A percentile compares a stretch with the other conserved stretches of the same genome.
phyloP scores from a whole-genome alignment of 495 filamentous ascomycete genomes.

The Penicillium coprophilum region DNA sequence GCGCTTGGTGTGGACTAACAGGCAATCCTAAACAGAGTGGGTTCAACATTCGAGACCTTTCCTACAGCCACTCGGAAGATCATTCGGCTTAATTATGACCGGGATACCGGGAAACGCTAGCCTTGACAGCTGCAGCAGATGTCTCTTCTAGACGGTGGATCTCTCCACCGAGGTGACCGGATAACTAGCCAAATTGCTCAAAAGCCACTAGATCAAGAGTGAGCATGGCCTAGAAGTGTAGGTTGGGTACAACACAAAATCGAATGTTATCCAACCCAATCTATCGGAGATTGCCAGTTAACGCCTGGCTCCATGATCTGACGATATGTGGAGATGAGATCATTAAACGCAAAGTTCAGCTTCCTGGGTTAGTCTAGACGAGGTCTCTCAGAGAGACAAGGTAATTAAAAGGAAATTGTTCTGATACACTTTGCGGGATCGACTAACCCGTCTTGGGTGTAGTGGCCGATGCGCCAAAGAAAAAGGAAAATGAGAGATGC shows the following conservation, averaged over 20 bases:
- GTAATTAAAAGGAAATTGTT: constrained; percentile 17
- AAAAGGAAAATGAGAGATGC: constrained; percentile 17
- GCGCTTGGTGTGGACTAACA: constrained; percentile 9
- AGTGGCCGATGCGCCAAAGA: constrained; percentile 15
- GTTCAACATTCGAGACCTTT: constrained; percentile 11
- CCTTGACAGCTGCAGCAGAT: constrained; percentile 4
- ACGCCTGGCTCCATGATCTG: background rate
- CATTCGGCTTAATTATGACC: constrained; percentile 10
- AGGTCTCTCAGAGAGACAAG: constrained; percentile 18
- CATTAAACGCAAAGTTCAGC: constrained; percentile 10
- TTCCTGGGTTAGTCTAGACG: background rate
- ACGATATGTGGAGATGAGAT: constrained; percentile 8
- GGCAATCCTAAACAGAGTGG: constrained; percentile 20
- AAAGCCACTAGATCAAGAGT: constrained; percentile 15
- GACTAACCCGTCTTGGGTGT: constrained; percentile 16
- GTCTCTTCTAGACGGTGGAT: constrained; percentile 3
- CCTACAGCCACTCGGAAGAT: constrained; percentile 1
- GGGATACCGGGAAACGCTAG: constrained; percentile 9
- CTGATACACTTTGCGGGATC: constrained; percentile 18
- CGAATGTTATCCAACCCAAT: background rate
- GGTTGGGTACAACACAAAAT: no score
- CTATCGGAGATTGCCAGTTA: constrained; percentile 2
- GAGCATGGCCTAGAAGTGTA: constrained; percentile 6
- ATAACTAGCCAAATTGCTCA: background rate
- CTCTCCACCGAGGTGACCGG: constrained; percentile 2